A percentile compares a stretch with the other conserved stretches of the same genome.
Conservation (phyloP, 148 eudicot genomes). For the Amaranthus cruentus region DNA sequence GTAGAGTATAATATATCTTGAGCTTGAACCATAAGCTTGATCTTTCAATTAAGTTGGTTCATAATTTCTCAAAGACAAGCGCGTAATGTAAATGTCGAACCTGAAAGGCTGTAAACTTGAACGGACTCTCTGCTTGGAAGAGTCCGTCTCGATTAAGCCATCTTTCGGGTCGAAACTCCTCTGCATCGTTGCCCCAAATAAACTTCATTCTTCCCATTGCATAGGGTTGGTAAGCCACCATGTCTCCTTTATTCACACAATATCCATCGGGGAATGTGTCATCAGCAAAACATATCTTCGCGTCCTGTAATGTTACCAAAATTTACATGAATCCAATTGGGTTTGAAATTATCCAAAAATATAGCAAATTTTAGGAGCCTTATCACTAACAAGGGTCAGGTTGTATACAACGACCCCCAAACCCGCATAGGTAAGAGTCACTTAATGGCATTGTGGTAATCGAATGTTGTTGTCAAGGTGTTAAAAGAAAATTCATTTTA, state of each 20-base stretch:
- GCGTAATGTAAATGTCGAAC: constrained; percentile 14
- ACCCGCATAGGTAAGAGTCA: too few relatives aligned
- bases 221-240: constrained; percentile 63
- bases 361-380: background rate
- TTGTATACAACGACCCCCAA: too few relatives aligned
- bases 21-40: too few relatives aligned
- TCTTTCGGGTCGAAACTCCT: constrained; percentile 63
- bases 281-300: constrained; percentile 58
- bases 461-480: too few relatives aligned
- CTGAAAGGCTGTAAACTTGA: constrained; percentile 80
- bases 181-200: constrained; percentile 81
- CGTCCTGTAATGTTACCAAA: constrained; percentile 34
- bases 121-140: constrained; percentile 65
- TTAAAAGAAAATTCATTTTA: too few relatives aligned
- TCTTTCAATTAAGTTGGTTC: too few relatives aligned
- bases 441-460: too few relatives aligned
- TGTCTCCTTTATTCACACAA: constrained; percentile 66
- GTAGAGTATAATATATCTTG: too few relatives aligned
- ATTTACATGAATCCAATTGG: background rate
- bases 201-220: constrained; percentile 85
- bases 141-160: constrained; percentile 69
- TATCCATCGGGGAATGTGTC: constrained; percentile 77
- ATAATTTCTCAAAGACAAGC: background rate
- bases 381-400: too few relatives aligned
- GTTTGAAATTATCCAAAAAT: background rate